Conservation (phyloP, 768 basidiomycete genomes). For the Suillus subluteus region DNA sequence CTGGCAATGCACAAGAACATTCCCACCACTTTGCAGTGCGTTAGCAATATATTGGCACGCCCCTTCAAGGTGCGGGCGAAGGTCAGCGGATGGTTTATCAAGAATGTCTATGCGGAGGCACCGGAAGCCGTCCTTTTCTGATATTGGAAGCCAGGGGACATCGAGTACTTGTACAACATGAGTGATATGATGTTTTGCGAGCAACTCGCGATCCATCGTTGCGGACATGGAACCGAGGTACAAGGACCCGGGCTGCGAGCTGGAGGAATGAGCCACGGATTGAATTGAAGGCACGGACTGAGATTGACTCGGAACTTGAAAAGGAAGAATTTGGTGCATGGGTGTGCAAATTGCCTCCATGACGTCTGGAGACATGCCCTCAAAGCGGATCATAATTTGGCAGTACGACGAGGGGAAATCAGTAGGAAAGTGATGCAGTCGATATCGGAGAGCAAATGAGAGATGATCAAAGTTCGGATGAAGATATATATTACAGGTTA, state of each 20-base stretch:
- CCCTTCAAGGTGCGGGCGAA: slow-evolving; percentile 68
- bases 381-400: slow-evolving; percentile 74
- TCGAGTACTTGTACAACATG: slow-evolving; percentile 72
- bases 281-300: slow-evolving; percentile 23
- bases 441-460: slow-evolving; percentile 13
- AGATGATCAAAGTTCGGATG: slow-evolving; percentile 7
- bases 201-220: slow-evolving; percentile 55
- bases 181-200: slow-evolving; percentile 52
- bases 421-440: slow-evolving; percentile 5
- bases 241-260: slow-evolving; percentile 49
- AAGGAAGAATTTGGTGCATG: slow-evolving; percentile 72
- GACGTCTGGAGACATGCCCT: slow-evolving; percentile 71
- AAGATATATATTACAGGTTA: neutral
- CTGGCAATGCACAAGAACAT: slow-evolving; percentile 80
- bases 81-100: slow-evolving; percentile 62
- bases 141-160: slow-evolving; percentile 60
- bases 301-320: slow-evolving; percentile 28
- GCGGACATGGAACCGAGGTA: slow-evolving; percentile 73
- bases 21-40: slow-evolving; percentile 60
- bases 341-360: slow-evolving; percentile 86
- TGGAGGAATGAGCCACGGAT: slow-evolving; percentile 19
- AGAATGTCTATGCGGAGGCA: slow-evolving; percentile 71
- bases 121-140: slow-evolving; percentile 48
- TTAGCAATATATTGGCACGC: slow-evolving; percentile 70
- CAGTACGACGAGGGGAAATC: slow-evolving; percentile 4